Evolutionary conservation across 1,139 yeast species (phyloP), one percentile per base, ranked within the genome.

Genomic region (Pichia sp.): DNA sequence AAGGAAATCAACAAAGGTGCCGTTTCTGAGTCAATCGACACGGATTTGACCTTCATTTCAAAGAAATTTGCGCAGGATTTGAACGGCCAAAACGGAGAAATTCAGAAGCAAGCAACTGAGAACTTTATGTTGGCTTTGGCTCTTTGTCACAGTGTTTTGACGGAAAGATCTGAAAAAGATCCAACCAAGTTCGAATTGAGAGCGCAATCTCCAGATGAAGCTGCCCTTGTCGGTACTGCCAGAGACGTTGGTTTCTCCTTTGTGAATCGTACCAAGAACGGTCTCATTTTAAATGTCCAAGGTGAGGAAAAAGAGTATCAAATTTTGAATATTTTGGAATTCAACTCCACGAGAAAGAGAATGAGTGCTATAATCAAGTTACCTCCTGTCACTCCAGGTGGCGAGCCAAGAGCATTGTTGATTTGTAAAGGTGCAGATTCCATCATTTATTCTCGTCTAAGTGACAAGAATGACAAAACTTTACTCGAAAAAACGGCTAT

Each of bases 201-300:
- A 66, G 98, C 99, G 0, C 98, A 93, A 69, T 87, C 96, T n/a
- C 99, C 99, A 0, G 99, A 93, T 72, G 99, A 93, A 70, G 95
- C 96, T 41, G 98, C 99, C 0, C 78, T 93, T 55, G 99, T 93
- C 4, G 80, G 87, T 8, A 93, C 95, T 26, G 98, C 99, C 0
- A 79, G 96, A 62, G 98, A 93, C 66, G 74, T 89, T 63, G 99
- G 99, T 4, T 86, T 86, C 66, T 83, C 87, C 9, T 87, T 93
- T 67, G 73, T 81, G 42, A 87, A 80, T 47, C 80, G 96, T 63
- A 82, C 87, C 3, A 84, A 91, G 65, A 78, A 79, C 46, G 87
- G 90, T 44, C 74, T 89, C 25, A 70, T 82, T 39, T 69, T 93
- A 48, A 82, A 85, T 54, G 78, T 87, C 22, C 93, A 87, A 65